Conservation (phyloP, 345 rosid genomes). For the Moricandia moricandioides region DNA sequence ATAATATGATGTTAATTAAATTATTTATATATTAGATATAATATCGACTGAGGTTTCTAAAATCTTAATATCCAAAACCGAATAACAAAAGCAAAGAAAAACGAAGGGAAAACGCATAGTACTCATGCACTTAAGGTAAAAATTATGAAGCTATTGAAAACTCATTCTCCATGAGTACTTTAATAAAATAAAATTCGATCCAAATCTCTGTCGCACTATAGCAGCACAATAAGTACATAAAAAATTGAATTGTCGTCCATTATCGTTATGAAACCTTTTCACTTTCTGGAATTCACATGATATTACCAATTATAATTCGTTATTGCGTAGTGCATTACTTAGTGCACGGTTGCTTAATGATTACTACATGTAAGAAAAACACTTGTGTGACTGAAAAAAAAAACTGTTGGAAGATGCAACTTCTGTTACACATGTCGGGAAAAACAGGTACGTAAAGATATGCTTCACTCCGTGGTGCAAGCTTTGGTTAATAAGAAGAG, state of each 20-base stretch:
- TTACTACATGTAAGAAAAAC: neutral
- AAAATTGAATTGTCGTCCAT: neutral
- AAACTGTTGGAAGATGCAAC: conserved; percentile 3
- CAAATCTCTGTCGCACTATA: neutral
- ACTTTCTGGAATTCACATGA: neutral
- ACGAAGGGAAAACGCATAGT: too few relatives aligned
- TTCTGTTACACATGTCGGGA: conserved; percentile 11
- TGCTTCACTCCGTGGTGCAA: conserved; percentile 16
- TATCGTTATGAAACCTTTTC: neutral
- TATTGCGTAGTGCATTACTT: neutral
- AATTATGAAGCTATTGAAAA: neutral
- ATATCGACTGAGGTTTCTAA: too few relatives aligned
- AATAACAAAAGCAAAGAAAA: too few relatives aligned
- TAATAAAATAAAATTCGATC: neutral
- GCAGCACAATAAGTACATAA: conserved; percentile 6
- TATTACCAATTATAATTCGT: neutral
- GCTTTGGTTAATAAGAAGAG: conserved; percentile 5
- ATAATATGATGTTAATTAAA: too few relatives aligned
- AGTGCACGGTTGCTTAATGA: conserved; percentile 17
- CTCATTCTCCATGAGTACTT: neutral
- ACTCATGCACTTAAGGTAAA: too few relatives aligned
- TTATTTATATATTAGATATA: too few relatives aligned
- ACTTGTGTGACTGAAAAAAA: neutral
- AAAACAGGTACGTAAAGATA: conserved; percentile 23
- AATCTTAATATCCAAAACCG: too few relatives aligned